These are phyloP conservation scores for Cyclotella atomus DNA, from an alignment of 108 stramenopile species.

Conservation along the genomic window DNA sequence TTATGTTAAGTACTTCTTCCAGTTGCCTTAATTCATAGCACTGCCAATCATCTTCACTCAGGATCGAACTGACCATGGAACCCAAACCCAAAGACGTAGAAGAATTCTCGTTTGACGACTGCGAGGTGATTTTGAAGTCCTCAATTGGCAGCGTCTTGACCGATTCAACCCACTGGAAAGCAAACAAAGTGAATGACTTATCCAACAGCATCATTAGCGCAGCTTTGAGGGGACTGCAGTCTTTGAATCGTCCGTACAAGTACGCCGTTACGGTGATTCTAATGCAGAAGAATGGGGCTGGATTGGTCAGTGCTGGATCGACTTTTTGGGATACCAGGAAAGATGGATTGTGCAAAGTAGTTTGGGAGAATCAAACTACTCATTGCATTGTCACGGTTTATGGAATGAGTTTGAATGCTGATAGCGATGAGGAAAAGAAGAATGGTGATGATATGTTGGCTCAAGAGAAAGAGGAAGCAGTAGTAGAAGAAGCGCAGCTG, in stretches of 20 bases:
- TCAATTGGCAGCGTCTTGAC: slow-evolving; percentile 64
- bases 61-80: too few relatives aligned
- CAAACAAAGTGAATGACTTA: slow-evolving; percentile 38
- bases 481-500: too few relatives aligned
- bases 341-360: slow-evolving; percentile 66
- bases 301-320: slow-evolving; percentile 70
- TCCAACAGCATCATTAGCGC: slow-evolving; percentile 73
- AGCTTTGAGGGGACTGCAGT: slow-evolving; percentile 75
- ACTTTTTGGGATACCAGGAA: slow-evolving; percentile 74
- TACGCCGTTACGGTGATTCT: slow-evolving; percentile 78
- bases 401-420: not conserved
- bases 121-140: slow-evolving; percentile 71
- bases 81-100: too few relatives aligned
- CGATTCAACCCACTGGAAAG: slow-evolving; percentile 52
- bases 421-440: not conserved
- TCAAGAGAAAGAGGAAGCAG: too few relatives aligned
- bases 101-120: slow-evolving; percentile 57
- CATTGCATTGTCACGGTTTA: slow-evolving; percentile 67
- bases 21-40: too few relatives aligned
- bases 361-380: slow-evolving; percentile 80
- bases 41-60: too few relatives aligned
- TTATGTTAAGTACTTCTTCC: too few relatives aligned
- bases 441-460: too few relatives aligned
- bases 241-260: slow-evolving; percentile 82
- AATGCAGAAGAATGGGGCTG: slow-evolving; percentile 88